phyloP scores from a whole-genome alignment of 306 rosid genomes.

The Quercus wislizeni region DNA sequence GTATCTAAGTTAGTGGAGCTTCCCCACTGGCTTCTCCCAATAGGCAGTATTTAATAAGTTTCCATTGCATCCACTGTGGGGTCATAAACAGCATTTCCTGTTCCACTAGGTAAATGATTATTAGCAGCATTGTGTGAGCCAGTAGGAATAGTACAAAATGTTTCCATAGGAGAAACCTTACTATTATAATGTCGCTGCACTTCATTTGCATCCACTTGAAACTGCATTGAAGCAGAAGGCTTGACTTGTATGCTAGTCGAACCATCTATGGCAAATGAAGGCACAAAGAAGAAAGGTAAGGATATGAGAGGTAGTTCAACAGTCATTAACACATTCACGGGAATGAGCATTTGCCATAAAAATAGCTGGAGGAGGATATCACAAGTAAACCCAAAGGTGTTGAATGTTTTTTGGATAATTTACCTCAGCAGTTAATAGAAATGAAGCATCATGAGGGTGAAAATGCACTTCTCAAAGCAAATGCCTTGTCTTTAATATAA shows the following conservation, averaged over 20 bases:
- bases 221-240: slow-evolving; percentile 22
- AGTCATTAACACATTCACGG: slow-evolving; percentile 17
- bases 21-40: slow-evolving; percentile 32
- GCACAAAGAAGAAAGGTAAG: slow-evolving; percentile 30
- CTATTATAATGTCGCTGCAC: slow-evolving; percentile 18
- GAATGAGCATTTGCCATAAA: slow-evolving; percentile 32
- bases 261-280: slow-evolving; percentile 26
- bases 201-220: slow-evolving; percentile 24
- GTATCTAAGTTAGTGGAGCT: slow-evolving; percentile 39
- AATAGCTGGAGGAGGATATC: slow-evolving; percentile 44
- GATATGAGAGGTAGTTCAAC: slow-evolving; percentile 28
- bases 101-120: slow-evolving; percentile 34
- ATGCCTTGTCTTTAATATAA: slow-evolving; percentile 39
- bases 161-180: slow-evolving; percentile 15
- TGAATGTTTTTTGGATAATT: slow-evolving; percentile 22
- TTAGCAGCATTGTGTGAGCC: slow-evolving; percentile 31
- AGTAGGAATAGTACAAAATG: slow-evolving; percentile 27
- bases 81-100: slow-evolving; percentile 34
- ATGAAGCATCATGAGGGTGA: slow-evolving; percentile 43
- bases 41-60: slow-evolving; percentile 22
- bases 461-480: slow-evolving; percentile 51
- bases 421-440: slow-evolving; percentile 46
- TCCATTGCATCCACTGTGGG: slow-evolving; percentile 37
- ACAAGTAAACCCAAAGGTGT: slow-evolving; percentile 32
- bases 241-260: slow-evolving; percentile 27